Conservation (phyloP, 768 basidiomycete species). For the Suillus clintonianus region DNA sequence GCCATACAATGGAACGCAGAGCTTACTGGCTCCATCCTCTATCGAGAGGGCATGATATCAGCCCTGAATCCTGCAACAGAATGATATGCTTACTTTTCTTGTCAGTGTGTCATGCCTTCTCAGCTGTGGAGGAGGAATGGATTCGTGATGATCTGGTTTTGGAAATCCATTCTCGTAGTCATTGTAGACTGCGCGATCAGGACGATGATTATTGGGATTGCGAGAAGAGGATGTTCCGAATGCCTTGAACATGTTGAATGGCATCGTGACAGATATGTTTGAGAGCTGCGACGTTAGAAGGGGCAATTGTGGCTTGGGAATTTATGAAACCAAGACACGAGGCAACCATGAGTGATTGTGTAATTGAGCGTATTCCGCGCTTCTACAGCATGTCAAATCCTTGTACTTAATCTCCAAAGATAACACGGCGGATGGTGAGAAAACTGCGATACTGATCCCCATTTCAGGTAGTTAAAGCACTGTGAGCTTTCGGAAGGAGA, state of each 20-base stretch:
- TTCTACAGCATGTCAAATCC: constrained; percentile 1
- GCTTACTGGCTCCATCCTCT: constrained; percentile 35
- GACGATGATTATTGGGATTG: constrained; percentile 27
- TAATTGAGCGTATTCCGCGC: constrained; percentile 2
- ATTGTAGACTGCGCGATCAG: constrained; percentile 22
- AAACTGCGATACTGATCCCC: neutral
- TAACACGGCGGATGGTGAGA: neutral
- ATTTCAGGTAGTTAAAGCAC: neutral
- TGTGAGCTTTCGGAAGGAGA: neutral
- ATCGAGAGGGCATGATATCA: neutral
- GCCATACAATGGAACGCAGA: neutral
- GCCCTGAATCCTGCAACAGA: neutral
- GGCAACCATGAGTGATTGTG: constrained; percentile 20
- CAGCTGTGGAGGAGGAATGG: neutral
- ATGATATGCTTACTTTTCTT: constrained; percentile 1
- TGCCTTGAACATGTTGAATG: constrained; percentile 40
- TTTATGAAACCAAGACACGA: constrained; percentile 32
- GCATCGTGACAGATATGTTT: constrained; percentile 28
- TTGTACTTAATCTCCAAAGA: neutral
- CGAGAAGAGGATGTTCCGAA: constrained; percentile 30
- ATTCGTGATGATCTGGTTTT: constrained; percentile 25
- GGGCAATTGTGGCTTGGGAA: constrained; percentile 13
- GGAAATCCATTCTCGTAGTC: constrained; percentile 33
- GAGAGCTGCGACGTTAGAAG: constrained; percentile 16
- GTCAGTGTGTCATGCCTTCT: constrained; percentile 20